Evolutionary conservation across 768 basidiomycete genomes (phyloP).

Genomic region (Phlegmacium glaucopus): DNA sequence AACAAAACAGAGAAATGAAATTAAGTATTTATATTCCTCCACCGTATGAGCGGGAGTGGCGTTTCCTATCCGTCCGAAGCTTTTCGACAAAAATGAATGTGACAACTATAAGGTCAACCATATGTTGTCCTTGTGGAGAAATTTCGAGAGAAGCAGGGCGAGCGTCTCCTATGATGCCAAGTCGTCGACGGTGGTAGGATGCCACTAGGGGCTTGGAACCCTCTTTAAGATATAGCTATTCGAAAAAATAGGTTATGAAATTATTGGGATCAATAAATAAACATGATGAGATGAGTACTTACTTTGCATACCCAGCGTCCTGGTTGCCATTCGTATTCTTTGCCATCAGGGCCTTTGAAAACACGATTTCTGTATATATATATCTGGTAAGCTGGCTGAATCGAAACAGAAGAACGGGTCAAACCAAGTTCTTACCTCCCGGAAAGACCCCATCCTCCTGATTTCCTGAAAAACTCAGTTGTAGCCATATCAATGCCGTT

Average conservation of each 20-base stretch:
- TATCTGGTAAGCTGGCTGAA: neutral
- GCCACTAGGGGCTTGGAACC: conserved; percentile 2
- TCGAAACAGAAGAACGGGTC: neutral
- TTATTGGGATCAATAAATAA: neutral
- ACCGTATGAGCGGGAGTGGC: too few species aligned
- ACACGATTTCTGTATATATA: conserved; percentile 22
- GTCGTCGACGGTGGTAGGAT: neutral
- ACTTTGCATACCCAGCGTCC: conserved; percentile 2
- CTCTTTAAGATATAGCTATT: conserved; percentile 4
- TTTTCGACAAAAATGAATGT: conserved; percentile 14
- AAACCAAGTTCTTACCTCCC: conserved; percentile 10
- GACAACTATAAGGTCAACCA: conserved; percentile 13
- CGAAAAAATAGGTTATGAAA: neutral
- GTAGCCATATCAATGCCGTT: neutral
- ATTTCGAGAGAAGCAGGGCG: conserved; percentile 14
- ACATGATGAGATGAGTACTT: neutral
- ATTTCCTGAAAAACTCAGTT: conserved; percentile 13
- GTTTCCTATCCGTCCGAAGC: conserved; percentile 8
- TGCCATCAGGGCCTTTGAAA: conserved; percentile 29
- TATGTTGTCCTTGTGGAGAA: conserved; percentile 6
- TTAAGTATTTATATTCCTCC: too few species aligned
- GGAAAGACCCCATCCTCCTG: conserved; percentile 2
- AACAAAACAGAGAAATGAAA: too few species aligned
- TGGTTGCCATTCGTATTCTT: conserved; percentile 10
- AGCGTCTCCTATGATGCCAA: neutral